A percentile compares a stretch with the other conserved stretches of the same genome.
Conservation (phyloP, 129 eudicot genomes). For the Kitagawia praeruptora region DNA sequence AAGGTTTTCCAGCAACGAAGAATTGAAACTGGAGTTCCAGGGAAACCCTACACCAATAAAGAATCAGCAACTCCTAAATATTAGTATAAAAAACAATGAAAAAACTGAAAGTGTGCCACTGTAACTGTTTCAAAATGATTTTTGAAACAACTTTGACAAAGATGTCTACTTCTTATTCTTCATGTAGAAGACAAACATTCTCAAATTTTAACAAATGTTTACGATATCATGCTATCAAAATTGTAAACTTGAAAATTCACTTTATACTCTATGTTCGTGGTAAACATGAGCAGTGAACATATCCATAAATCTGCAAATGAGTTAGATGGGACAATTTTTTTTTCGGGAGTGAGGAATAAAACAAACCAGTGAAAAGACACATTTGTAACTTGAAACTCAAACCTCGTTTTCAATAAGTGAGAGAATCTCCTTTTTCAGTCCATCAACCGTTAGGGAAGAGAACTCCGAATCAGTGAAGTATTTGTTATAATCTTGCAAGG, state of each 20-base stretch:
- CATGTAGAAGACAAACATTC: background rate
- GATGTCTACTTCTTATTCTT: background rate
- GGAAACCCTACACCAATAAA: conserved; percentile 49
- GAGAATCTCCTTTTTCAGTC: conserved; percentile 68
- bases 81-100: background rate
- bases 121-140: background rate
- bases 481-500: conserved; percentile 67
- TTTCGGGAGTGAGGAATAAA: background rate
- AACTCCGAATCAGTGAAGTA: conserved; percentile 75
- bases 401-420: conserved; percentile 81
- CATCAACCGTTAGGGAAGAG: conserved; percentile 63
- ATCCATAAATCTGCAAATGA: background rate
- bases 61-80: conserved; percentile 12
- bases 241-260: background rate
- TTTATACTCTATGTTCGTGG: background rate
- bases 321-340: background rate
- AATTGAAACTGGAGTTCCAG: conserved; percentile 53
- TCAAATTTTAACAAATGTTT: background rate
- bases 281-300: background rate
- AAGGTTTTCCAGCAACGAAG: conserved; percentile 70
- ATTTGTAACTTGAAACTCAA: background rate
- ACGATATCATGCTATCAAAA: background rate
- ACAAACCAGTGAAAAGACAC: background rate
- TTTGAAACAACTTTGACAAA: background rate
- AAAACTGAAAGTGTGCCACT: background rate